Evolutionary conservation across 768 basidiomycete genomes (phyloP).

Genomic region (Hericium rajendrae): DNA sequence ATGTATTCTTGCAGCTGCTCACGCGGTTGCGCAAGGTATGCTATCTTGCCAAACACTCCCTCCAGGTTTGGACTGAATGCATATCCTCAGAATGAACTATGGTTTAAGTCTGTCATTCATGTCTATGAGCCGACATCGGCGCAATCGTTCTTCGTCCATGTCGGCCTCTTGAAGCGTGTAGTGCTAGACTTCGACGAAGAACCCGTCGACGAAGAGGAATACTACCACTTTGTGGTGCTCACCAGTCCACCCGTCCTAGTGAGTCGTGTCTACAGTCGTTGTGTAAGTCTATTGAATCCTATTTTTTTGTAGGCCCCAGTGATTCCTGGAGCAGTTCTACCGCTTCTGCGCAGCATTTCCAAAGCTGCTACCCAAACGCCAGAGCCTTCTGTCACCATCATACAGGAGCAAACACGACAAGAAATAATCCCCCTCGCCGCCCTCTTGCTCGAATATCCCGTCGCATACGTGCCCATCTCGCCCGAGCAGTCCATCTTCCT

Average conservation of each 20-base stretch:
- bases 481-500: constrained; percentile 13
- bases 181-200: neutral
- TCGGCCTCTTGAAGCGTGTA: neutral
- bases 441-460: constrained; percentile 51
- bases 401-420: neutral
- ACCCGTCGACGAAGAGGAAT: neutral
- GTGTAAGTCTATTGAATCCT: neutral
- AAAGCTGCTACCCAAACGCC: neutral
- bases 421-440: constrained; percentile 45
- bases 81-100: neutral
- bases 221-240: neutral
- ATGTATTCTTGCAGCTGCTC: neutral
- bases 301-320: neutral
- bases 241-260: neutral
- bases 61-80: neutral
- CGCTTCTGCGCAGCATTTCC: neutral
- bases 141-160: neutral
- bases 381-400: neutral
- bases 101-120: neutral
- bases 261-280: neutral
- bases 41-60: neutral
- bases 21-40: neutral
- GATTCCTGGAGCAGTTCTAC: neutral
- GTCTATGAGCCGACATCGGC: neutral
- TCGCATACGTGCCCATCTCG: constrained; percentile 38